These are phyloP conservation scores for Globisporangium okanoganense DNA, from an alignment of 352 stramenopile genomes.

Conservation along the genomic window DNA sequence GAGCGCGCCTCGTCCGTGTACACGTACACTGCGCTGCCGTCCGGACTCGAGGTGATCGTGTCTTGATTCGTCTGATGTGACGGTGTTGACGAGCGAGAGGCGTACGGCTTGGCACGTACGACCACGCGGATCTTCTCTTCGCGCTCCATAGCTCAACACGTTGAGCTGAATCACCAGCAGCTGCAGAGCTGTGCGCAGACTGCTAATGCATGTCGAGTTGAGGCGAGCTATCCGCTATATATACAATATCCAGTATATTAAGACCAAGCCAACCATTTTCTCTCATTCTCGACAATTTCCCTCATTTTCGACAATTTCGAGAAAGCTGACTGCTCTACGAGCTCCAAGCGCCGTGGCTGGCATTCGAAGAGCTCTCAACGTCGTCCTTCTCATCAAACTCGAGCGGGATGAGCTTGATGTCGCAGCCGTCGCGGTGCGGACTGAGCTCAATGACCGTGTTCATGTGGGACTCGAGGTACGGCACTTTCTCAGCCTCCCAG, in stretches of 20 bases:
- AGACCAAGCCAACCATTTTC: background rate
- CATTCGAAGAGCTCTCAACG: background rate
- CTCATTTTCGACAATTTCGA: background rate
- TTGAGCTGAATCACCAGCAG: background rate
- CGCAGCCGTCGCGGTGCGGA: conserved; percentile 78
- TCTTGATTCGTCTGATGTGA: conserved; percentile 8
- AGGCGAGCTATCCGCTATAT: background rate
- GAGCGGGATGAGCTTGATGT: conserved; percentile 80
- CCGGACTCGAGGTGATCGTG: conserved; percentile 31
- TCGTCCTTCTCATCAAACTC: conserved; percentile 38
- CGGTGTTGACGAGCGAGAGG: background rate
- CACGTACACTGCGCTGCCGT: conserved; percentile 39
- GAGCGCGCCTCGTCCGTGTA: conserved; percentile 31
- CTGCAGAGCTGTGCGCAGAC: background rate
- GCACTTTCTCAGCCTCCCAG: conserved; percentile 64
- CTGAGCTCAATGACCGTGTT: conserved; percentile 77
- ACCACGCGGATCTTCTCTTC: conserved; percentile 69
- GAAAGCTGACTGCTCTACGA: background rate
- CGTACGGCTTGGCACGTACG: conserved; percentile 48
- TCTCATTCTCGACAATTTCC: background rate
- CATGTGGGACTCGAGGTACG: conserved; percentile 61
- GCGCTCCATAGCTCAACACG: conserved; percentile 30
- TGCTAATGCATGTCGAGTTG: background rate
- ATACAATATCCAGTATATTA: background rate
- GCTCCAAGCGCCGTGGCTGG: background rate